Evolutionary conservation across 2,329 filamentous ascomycete species (phyloP).

Genomic region (Aspergillus sp.): DNA sequence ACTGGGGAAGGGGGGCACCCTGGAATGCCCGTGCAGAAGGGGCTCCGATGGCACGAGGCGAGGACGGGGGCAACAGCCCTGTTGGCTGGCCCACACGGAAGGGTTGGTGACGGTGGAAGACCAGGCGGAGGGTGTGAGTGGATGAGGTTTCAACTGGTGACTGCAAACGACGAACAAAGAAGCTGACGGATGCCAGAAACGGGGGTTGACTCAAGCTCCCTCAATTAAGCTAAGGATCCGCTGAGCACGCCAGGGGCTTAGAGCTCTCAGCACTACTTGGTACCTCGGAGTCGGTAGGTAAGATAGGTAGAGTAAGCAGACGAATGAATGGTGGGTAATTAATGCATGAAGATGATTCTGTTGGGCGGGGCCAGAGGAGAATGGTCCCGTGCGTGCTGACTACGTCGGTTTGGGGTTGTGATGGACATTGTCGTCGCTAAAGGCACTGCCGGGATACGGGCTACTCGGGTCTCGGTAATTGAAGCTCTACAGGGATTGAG

Average conservation of each 20-base stretch:
- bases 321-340: not conserved
- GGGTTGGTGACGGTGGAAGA: constrained; percentile 3
- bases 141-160: constrained; percentile 7
- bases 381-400: too few species aligned
- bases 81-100: constrained; percentile 8
- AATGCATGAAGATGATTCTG: not conserved
- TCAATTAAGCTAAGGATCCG: constrained; percentile 3
- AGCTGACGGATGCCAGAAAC: constrained; percentile 17
- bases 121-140: constrained; percentile 6
- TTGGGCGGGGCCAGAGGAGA: too few species aligned
- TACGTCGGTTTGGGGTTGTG: not conserved
- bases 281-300: not conserved
- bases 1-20: constrained; percentile 27
- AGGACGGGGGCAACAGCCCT: not conserved
- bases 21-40: constrained; percentile 28
- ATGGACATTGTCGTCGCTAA: too few species aligned
- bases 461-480: too few species aligned
- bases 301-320: not conserved
- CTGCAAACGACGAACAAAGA: constrained; percentile 13
- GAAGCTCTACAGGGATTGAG: too few species aligned
- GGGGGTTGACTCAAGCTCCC: constrained; percentile 19
- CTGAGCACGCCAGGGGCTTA: constrained; percentile 1
- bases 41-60: constrained; percentile 2
- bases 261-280: not conserved
- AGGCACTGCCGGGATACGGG: too few species aligned